phyloP scores from a whole-genome alignment of 2,329 filamentous ascomycete genomes.

The Lecanoromycetidae sp. region DNA sequence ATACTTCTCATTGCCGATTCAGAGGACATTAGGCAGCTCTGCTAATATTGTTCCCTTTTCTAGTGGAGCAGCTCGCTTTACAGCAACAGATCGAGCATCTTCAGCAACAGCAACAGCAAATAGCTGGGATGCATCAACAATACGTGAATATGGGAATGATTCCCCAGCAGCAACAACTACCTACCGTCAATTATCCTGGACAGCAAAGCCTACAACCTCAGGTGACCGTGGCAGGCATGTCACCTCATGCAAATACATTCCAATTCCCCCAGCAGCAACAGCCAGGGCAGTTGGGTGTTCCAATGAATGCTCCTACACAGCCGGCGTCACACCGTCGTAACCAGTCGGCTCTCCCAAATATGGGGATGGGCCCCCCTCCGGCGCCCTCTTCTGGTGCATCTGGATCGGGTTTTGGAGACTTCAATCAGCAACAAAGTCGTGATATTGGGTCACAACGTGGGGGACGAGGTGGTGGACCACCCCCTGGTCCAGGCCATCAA shows the following conservation, averaged over 20 bases:
- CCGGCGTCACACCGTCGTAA: constrained; percentile 87
- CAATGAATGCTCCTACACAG: constrained; percentile 65
- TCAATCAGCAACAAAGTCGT: constrained; percentile 55
- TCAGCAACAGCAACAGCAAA: constrained; percentile 96
- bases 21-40: no score
- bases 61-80: constrained; percentile 95
- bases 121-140: constrained; percentile 91
- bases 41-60: background rate
- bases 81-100: constrained; percentile 96
- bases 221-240: constrained; percentile 56
- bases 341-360: constrained; percentile 88
- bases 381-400: constrained; percentile 82
- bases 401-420: constrained; percentile 66
- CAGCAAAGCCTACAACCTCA: constrained; percentile 50
- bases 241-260: constrained; percentile 64
- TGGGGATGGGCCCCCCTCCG: constrained; percentile 81
- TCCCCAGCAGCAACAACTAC: constrained; percentile 68
- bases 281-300: constrained; percentile 49
- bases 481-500: constrained; percentile 66
- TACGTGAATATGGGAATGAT: constrained; percentile 97
- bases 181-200: constrained; percentile 61
- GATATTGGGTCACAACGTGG: constrained; percentile 60
- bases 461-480: constrained; percentile 57
- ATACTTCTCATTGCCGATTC: no score
- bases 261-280: constrained; percentile 59